Conservation (phyloP, 192 early-diverging fungal genomes). For the Paraglomus occultum region DNA sequence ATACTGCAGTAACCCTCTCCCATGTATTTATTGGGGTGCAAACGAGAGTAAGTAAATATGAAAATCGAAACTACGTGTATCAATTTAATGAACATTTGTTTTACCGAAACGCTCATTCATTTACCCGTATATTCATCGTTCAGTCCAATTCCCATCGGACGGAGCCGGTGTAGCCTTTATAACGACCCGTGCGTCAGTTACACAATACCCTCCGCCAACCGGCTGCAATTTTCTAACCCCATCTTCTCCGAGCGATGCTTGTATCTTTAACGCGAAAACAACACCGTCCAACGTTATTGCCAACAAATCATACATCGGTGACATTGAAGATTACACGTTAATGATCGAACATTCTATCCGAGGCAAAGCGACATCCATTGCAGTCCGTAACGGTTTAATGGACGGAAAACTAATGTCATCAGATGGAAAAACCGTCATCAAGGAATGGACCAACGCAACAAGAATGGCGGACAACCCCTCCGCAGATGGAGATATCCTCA, state of each 20-base stretch:
- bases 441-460: conserved; percentile 30
- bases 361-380: conserved; percentile 36
- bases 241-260: not conserved
- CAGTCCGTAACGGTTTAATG: conserved; percentile 42
- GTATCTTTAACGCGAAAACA: conserved; percentile 29
- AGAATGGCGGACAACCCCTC: not conserved
- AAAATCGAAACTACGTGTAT: too few species aligned
- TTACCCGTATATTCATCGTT: too few species aligned
- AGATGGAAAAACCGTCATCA: conserved; percentile 27
- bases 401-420: conserved; percentile 30
- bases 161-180: conserved; percentile 36
- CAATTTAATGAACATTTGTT: too few species aligned
- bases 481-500: conserved; percentile 39
- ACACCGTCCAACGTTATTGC: conserved; percentile 13
- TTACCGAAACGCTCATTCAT: too few species aligned
- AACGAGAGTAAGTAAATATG: conserved; percentile 20
- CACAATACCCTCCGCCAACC: conserved; percentile 27
- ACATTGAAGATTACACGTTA: conserved; percentile 41
- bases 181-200: conserved; percentile 36
- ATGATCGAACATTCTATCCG: conserved; percentile 47
- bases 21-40: conserved; percentile 22
- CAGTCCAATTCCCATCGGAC: conserved; percentile 20
- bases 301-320: conserved; percentile 34
- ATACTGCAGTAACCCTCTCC: conserved; percentile 4
- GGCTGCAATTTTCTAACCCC: conserved; percentile 32